Evolutionary conservation across 192 early-diverging fungal species (phyloP).

Genomic region (Backusella tuberculispora): DNA sequence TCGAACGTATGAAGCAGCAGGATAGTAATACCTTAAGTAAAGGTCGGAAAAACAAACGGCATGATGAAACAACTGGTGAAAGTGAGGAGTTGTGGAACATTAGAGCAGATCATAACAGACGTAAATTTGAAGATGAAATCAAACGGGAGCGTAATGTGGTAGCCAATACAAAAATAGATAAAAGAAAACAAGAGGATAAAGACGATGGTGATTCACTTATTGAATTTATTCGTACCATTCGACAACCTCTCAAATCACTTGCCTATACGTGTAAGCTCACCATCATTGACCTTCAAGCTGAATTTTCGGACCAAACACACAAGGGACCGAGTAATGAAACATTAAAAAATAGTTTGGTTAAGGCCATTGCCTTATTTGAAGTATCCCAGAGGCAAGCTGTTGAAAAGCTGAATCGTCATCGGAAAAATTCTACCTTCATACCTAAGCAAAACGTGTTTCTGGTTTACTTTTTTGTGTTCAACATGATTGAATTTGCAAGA

Average conservation of each 20-base stretch:
- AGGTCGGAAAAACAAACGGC: background rate
- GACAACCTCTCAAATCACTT: constrained; percentile 59
- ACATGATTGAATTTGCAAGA: constrained; percentile 74
- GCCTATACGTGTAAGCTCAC: constrained; percentile 59
- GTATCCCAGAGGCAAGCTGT: constrained; percentile 48
- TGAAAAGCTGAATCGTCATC: constrained; percentile 45
- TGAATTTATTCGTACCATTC: constrained; percentile 52
- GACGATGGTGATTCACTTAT: constrained; percentile 40
- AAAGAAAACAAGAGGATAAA: constrained; percentile 25
- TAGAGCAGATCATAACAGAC: constrained; percentile 29
- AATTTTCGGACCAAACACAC: constrained; percentile 34
- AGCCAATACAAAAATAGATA: background rate
- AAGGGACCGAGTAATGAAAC: constrained; percentile 32
- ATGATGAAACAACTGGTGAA: background rate
- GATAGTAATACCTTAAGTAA: background rate
- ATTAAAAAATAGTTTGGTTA: constrained; percentile 48
- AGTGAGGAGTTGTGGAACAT: constrained; percentile 31
- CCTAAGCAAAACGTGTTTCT: constrained; percentile 69
- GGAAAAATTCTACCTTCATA: constrained; percentile 17
- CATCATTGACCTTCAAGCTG: constrained; percentile 49
- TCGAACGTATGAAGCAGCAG: constrained; percentile 48
- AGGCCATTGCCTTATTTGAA: constrained; percentile 57
- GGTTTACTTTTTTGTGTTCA: constrained; percentile 80
- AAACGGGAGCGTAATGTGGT: constrained; percentile 19
- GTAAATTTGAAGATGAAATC: constrained; percentile 34